These are phyloP conservation scores for Pulveroboletus sp. DNA, from an alignment of 768 basidiomycete genomes.

Conservation along the genomic window DNA sequence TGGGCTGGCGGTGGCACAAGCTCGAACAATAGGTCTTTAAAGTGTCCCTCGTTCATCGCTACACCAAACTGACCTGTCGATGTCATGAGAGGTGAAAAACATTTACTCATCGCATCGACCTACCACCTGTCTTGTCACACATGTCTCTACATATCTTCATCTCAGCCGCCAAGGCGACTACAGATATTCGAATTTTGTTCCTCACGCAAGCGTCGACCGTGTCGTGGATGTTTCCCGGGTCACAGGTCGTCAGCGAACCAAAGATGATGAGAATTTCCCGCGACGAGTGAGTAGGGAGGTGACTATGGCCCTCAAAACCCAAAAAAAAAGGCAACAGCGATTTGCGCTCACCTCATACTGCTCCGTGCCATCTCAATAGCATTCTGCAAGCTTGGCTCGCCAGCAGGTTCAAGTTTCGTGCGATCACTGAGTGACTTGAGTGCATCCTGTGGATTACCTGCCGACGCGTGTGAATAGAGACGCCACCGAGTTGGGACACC, in stretches of 20 bases:
- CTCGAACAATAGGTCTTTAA: slow-evolving; percentile 93
- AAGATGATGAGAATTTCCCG: slow-evolving; percentile 93
- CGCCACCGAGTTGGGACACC: not conserved
- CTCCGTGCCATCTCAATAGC: slow-evolving; percentile 94
- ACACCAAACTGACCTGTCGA: slow-evolving; percentile 80
- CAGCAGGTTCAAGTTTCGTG: slow-evolving; percentile 81
- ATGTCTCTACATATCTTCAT: slow-evolving; percentile 97
- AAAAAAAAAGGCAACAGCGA: not conserved
- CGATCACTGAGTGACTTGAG: slow-evolving; percentile 79
- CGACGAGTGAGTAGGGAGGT: slow-evolving; percentile 95
- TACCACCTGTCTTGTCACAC: slow-evolving; percentile 89
- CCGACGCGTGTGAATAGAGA: slow-evolving; percentile 4
- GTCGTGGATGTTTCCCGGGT: slow-evolving; percentile 94
- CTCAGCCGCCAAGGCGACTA: slow-evolving; percentile 94
- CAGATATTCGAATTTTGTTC: slow-evolving; percentile 83
- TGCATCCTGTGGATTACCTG: slow-evolving; percentile 97
- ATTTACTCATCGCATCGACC: not conserved
- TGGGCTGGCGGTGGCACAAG: slow-evolving; percentile 92
- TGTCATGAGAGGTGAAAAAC: slow-evolving; percentile 10
- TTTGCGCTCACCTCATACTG: slow-evolving; percentile 73
- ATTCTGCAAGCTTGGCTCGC: slow-evolving; percentile 96
- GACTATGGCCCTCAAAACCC: slow-evolving; percentile 44
- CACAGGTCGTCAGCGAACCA: slow-evolving; percentile 93
- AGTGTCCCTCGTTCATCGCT: slow-evolving; percentile 97
- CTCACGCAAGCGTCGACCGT: slow-evolving; percentile 82